phyloP scores from a whole-genome alignment of 257 asterid genomes.

The Solanum paucissectum region DNA sequence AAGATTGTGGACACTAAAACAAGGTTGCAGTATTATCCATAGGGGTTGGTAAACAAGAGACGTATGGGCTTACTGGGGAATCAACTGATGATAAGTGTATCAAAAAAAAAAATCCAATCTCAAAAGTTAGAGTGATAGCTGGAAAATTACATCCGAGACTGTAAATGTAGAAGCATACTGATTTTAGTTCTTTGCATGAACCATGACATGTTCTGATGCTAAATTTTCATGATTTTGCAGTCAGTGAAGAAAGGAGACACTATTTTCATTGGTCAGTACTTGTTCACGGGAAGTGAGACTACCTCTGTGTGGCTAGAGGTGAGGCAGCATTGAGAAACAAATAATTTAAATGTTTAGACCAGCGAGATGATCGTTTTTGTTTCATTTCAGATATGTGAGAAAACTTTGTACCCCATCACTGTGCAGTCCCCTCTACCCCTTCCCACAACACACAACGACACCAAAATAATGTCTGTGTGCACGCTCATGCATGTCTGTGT shows the following conservation, averaged over 20 bases:
- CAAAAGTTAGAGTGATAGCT: background rate
- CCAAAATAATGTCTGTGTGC: background rate
- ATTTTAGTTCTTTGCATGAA: constrained; percentile 3
- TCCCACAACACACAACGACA: background rate
- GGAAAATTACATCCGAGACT: background rate
- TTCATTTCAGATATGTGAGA: background rate
- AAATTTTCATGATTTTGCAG: constrained; percentile 24
- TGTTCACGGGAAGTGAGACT: constrained; percentile 95
- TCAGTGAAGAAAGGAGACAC: constrained; percentile 94
- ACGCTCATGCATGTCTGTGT: background rate
- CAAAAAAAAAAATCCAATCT: background rate
- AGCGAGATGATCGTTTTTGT: background rate
- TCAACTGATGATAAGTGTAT: background rate
- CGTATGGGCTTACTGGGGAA: background rate
- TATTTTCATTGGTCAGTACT: constrained; percentile 87
- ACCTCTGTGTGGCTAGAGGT: constrained; percentile 99
- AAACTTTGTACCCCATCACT: background rate
- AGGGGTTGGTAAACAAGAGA: background rate
- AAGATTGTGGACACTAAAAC: background rate
- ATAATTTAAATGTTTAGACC: background rate
- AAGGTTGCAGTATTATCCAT: background rate
- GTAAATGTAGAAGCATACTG: background rate
- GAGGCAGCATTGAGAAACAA: background rate
- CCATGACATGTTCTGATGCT: background rate
- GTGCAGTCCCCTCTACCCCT: background rate